Evolutionary conservation across 2,329 filamentous ascomycete species (phyloP), one percentile per base, ranked within the genome.

Genomic region (Fusarium proliferatum): DNA sequence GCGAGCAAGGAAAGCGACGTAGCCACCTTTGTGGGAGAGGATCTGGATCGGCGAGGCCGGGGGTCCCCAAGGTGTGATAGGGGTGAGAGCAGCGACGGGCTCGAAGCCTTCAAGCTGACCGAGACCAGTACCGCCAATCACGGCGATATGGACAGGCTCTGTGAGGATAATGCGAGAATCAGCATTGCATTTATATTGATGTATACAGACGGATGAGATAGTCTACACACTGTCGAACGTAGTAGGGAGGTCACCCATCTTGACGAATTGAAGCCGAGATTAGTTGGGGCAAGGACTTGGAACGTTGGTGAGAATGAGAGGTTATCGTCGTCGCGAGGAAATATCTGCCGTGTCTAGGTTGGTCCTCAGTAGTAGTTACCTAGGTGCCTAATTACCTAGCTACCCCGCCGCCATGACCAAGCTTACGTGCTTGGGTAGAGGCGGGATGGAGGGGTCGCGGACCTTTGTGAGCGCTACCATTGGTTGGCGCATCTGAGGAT

Each of bases 121-220:
- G 72, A 99, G 92, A 61, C 96, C 96, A 43, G 96, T 99, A 78
- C 96, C 96, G 82, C 95, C 95, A 76, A 97, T 95, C 62, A 97
- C 93, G 81, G 93, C 96, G 80, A 98, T 96, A 76, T 91, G 90
- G 78, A 97, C 91, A 61, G 91, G 89, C 61, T 87, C 91, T 93
- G 61, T 21, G 58, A 72, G 59, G 53, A 57, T 65, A 52, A 52
- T 38, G 33, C 21, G 57, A 52, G 41, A 55, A 64, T 77, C 56
- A 75, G 73, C 60, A 67, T 61, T 57, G 57, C 53, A 48, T 28
- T 52, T 58, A 34, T 45, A 48, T 21, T 26, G 53, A 42, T 46
- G 43, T 28, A 46, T 48, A 23, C 52, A 51, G 33, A 53, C 48
- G 30, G 33, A 55, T 56, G 19, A 51, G 48, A 30, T 34, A 41